Conservation (phyloP, 768 basidiomycete species). For the Steccherinum ochraceum region DNA sequence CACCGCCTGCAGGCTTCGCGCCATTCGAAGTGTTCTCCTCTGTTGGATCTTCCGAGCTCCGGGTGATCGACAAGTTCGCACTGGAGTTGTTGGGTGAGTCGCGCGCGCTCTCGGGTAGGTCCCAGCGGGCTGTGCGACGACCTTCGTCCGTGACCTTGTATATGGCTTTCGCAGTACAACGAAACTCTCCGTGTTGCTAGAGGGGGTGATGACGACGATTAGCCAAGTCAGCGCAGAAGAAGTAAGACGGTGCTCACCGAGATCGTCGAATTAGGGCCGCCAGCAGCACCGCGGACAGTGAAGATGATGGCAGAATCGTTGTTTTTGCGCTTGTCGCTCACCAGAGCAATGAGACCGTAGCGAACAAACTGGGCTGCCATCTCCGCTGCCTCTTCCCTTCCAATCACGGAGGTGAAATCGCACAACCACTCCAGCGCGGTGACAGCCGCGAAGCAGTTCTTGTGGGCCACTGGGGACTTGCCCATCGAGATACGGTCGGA, state of each 20-base stretch:
- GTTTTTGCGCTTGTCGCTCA: constrained; percentile 87
- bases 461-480: constrained; percentile 44
- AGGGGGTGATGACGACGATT: too few relatives aligned
- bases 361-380: constrained; percentile 97
- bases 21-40: constrained; percentile 24
- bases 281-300: constrained; percentile 78
- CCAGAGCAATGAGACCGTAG: constrained; percentile 82
- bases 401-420: constrained; percentile 94
- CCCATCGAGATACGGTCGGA: constrained; percentile 58
- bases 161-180: constrained; percentile 91
- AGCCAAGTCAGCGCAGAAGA: background rate
- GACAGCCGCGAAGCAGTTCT: constrained; percentile 80
- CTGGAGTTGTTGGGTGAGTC: constrained; percentile 65
- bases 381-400: constrained; percentile 94
- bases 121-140: constrained; percentile 81
- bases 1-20: constrained; percentile 32
- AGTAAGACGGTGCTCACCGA: constrained; percentile 44
- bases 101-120: constrained; percentile 35
- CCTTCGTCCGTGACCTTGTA: constrained; percentile 96
- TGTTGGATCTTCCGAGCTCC: constrained; percentile 50
- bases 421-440: constrained; percentile 94
- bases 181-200: constrained; percentile 92
- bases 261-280: constrained; percentile 68
- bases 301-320: constrained; percentile 92
- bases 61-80: constrained; percentile 49